These are phyloP conservation scores for Xylaria acuta DNA, from an alignment of 495 filamentous ascomycete genomes.

Conservation along the genomic window DNA sequence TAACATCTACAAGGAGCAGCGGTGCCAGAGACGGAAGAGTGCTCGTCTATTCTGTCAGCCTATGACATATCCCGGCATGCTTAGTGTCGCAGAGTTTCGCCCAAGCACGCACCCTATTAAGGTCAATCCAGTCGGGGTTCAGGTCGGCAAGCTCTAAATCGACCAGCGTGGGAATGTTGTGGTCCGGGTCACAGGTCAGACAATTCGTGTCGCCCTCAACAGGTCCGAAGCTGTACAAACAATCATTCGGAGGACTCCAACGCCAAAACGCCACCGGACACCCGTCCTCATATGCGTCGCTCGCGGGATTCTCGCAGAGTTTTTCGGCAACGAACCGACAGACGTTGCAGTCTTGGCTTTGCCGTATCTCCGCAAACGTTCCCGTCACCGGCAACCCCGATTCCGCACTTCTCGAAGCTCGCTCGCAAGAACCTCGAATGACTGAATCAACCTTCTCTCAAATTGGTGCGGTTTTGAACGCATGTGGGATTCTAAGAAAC, in stretches of 20 bases:
- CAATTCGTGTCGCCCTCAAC: not conserved
- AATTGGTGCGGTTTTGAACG: not conserved
- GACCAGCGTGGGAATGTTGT: not conserved
- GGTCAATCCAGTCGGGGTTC: not conserved
- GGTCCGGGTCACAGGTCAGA: not conserved
- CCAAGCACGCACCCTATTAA: not conserved
- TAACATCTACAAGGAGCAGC: not conserved
- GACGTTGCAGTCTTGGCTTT: not conserved
- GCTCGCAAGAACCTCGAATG: not conserved
- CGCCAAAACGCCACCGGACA: not conserved
- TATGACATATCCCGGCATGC: not conserved
- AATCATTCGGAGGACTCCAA: not conserved
- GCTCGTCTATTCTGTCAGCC: not conserved
- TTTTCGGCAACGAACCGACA: not conserved
- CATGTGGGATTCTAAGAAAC: not conserved
- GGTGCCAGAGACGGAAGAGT: not conserved
- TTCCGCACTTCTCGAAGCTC: not conserved
- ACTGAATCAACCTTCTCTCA: not conserved
- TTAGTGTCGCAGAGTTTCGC: not conserved
- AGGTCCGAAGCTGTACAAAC: conserved; percentile 1
- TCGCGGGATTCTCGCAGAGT: not conserved
- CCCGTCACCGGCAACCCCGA: not conserved
- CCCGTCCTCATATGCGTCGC: not conserved
- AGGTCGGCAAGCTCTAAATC: not conserved
- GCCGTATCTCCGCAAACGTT: not conserved